A percentile compares a stretch with the other conserved stretches of the same genome.
These are phyloP conservation scores for Cercospora berteroae DNA, from an alignment of 2,329 filamentous ascomycete species.

Conservation along the genomic window DNA sequence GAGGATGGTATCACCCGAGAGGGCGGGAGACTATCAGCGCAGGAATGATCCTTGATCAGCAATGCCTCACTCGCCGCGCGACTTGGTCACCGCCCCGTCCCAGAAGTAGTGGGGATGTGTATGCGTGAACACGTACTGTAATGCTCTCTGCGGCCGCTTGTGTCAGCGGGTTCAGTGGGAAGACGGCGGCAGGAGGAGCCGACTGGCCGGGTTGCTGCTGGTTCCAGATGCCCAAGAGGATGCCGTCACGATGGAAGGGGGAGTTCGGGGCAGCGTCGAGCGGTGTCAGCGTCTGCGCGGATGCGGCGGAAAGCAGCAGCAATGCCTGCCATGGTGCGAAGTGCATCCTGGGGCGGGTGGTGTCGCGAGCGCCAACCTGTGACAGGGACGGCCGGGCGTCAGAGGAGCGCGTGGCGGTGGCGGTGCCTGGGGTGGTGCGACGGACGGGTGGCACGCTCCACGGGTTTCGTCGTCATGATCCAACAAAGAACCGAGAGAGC, in stretches of 20 bases:
- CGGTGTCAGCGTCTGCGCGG: conserved; percentile 21
- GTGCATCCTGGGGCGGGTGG: neutral
- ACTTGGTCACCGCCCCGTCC: neutral
- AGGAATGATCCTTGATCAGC: conserved; percentile 13
- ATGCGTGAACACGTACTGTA: conserved; percentile 18
- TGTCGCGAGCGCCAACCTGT: neutral
- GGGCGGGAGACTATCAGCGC: conserved; percentile 24
- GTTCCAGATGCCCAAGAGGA: conserved; percentile 12
- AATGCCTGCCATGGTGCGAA: conserved; percentile 9
- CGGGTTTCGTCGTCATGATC: neutral
- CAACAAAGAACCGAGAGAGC: neutral
- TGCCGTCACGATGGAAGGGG: neutral
- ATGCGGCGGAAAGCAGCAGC: conserved; percentile 2
- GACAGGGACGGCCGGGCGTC: neutral
- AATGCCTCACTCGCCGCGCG: neutral
- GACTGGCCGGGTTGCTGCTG: neutral
- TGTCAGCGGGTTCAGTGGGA: conserved; percentile 27
- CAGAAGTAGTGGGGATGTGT: neutral
- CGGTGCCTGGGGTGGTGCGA: neutral
- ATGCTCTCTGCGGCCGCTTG: conserved; percentile 17
- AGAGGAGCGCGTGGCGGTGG: neutral
- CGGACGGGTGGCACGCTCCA: neutral
- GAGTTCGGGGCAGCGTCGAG: conserved; percentile 17
- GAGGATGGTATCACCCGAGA: conserved; percentile 35
- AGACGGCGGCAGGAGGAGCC: conserved; percentile 15